A percentile compares a stretch with the other conserved stretches of the same genome.
Conservation (phyloP, 169 alveolate genomes). For the Haemoproteus tartakovskyi region DNA sequence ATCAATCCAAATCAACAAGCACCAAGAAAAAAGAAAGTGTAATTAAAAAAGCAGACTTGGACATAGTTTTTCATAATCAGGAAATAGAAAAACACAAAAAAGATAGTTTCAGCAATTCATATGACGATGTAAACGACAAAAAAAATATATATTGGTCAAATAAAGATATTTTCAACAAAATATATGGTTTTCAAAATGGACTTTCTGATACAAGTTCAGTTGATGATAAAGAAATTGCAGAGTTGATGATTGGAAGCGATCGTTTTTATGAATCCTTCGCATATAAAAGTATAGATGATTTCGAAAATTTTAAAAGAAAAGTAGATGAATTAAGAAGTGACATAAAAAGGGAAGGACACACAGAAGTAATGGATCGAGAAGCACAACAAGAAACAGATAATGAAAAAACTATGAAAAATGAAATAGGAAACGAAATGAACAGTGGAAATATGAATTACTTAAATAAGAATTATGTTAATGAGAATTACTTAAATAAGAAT, state of each 20-base stretch:
- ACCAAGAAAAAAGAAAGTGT: too few relatives aligned
- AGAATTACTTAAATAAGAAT: too few relatives aligned
- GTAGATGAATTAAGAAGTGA: too few relatives aligned
- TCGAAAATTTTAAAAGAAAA: slow-evolving; percentile 17
- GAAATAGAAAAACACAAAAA: too few relatives aligned
- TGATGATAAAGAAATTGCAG: slow-evolving; percentile 18
- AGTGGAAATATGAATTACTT: background rate
- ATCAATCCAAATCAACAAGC: too few relatives aligned
- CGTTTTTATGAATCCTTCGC: slow-evolving; percentile 47
- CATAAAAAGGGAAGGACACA: background rate
- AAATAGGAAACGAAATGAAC: background rate
- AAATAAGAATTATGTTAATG: background rate
- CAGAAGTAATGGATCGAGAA: background rate
- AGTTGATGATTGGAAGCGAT: slow-evolving; percentile 12
- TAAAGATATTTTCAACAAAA: slow-evolving; percentile 24
- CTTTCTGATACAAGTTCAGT: slow-evolving; percentile 21
- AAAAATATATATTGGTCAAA: slow-evolving; percentile 17
- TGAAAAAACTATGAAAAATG: background rate
- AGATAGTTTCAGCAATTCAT: too few relatives aligned
- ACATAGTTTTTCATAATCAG: too few relatives aligned
- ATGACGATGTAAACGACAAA: too few relatives aligned
- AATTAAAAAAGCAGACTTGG: too few relatives aligned
- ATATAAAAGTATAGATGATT: slow-evolving; percentile 22
- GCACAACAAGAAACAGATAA: background rate
- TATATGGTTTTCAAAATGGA: slow-evolving; percentile 32